phyloP scores from a whole-genome alignment of 2,329 filamentous ascomycete genomes.

The Zalaria obscura region DNA sequence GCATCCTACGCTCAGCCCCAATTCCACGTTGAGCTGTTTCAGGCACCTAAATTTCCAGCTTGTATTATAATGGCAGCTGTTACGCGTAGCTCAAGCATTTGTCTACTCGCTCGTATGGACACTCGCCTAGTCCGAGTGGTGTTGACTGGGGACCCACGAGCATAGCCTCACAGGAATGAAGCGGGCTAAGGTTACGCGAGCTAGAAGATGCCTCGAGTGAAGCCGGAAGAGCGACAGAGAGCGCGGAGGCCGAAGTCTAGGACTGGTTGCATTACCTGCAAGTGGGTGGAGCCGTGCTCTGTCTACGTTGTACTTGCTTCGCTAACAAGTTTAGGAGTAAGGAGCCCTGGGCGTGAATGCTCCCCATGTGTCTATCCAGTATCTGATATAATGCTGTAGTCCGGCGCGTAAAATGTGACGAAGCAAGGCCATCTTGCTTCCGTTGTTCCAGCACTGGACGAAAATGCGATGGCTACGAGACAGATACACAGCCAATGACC shows the following conservation, averaged over 20 bases:
- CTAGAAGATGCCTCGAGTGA: not conserved
- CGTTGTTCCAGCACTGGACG: conserved; percentile 42
- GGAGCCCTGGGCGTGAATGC: not conserved
- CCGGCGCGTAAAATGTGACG: conserved; percentile 44
- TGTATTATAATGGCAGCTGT: not conserved
- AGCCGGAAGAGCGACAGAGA: not conserved
- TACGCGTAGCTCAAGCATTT: not conserved
- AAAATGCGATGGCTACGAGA: conserved; percentile 40
- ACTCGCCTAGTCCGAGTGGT: not conserved
- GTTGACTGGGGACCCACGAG: not conserved
- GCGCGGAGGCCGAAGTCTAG: not conserved
- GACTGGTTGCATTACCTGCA: conserved; percentile 42
- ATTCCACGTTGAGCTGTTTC: not conserved
- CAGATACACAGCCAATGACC: not conserved
- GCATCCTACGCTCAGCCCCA: not conserved
- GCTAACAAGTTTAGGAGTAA: not conserved
- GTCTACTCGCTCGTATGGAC: not conserved
- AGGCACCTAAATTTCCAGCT: not conserved
- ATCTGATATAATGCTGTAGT: conserved; percentile 21
- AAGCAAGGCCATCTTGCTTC: conserved; percentile 37
- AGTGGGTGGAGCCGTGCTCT: conserved; percentile 23
- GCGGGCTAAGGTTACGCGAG: not conserved
- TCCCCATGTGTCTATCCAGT: not conserved
- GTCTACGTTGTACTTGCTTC: not conserved
- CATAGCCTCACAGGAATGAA: too few species aligned